phyloP scores from a whole-genome alignment of 768 basidiomycete genomes.

The Agrocybe praecox region DNA sequence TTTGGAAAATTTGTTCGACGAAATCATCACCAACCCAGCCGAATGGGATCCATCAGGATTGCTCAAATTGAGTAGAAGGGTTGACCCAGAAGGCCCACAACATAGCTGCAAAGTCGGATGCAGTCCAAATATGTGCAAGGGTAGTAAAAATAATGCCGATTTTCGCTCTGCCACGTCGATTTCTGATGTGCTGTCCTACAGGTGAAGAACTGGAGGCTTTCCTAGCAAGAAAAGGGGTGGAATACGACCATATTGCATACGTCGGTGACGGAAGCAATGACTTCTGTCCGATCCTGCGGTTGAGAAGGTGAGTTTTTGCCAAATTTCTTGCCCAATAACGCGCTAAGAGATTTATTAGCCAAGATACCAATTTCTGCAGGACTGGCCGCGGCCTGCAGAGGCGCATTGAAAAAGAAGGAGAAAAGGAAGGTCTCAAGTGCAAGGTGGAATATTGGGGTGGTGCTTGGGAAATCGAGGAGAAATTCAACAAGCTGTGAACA shows the following conservation, averaged over 20 bases:
- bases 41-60: conserved; percentile 72
- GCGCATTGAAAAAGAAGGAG: conserved; percentile 75
- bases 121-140: conserved; percentile 98
- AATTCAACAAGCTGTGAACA: conserved; percentile 50
- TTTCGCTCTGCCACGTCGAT: not conserved
- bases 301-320: conserved; percentile 61
- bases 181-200: conserved; percentile 26
- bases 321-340: not conserved
- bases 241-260: conserved; percentile 82
- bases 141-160: conserved; percentile 39
- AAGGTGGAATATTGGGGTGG: conserved; percentile 86
- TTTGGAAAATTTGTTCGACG: conserved; percentile 71
- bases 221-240: conserved; percentile 57
- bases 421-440: conserved; percentile 64
- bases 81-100: conserved; percentile 77
- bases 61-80: conserved; percentile 73
- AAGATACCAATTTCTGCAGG: conserved; percentile 84
- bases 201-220: conserved; percentile 94
- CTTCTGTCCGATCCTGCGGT: conserved; percentile 87
- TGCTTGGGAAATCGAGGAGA: conserved; percentile 96
- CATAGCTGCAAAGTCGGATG: conserved; percentile 89
- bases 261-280: conserved; percentile 96
- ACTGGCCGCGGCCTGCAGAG: conserved; percentile 76
- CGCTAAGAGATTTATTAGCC: conserved; percentile 43
- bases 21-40: conserved; percentile 93